Base-by-base conservation (phyloP, 345 rosid genomes). In the Gossypium ekmanianum region DNA sequence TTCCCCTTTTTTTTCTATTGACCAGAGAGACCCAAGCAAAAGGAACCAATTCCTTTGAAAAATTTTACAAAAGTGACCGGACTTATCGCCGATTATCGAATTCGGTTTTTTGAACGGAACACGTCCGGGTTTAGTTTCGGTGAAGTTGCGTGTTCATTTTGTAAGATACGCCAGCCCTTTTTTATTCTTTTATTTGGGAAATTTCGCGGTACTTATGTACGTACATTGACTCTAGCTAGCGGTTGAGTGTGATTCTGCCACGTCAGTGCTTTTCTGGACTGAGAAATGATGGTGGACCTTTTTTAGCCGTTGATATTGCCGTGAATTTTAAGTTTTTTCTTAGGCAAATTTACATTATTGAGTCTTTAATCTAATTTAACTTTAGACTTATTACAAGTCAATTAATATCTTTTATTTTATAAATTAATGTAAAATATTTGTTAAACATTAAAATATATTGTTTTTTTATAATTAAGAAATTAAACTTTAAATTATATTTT, bases 81-180 rank as follows among this genome's bases (percentile, higher is more conserved):
- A 92, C 91, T 47, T 86, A 82, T 86, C 89, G 84, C 84, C 87
- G 92, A 83, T 85, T 77, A 87, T 94, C 79, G 79, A 92, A 84
- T 92, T 87, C 82, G 87, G 81, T 82, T 91, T 79, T 70, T 59
- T 64, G 34, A 71, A 82, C 61, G 77, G 76, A 75, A 81, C 80
- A 85, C 86, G 89, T 90, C 97, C 95, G 97, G 93, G 97, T 81
- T 88, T 45, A 2, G 67, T 54, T 89, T 72, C 85, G 64, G 82
- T 89, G 83, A 57, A 56, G 18, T 48, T 74, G 74, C 74, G 88
- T 72, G 84, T 26, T 59, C 61, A 1, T 47, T 68, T 22, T 22
- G 34, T 17, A 17, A 70, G 2, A 9, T 22, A 52, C 45, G 47
- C 72, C 43, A 16, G 2, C 10, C 6, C 4, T 65, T 4, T 4